These are phyloP conservation scores for Wickerhamiella hasegawae DNA, from an alignment of 805 yeast genomes.

Conservation along the genomic window DNA sequence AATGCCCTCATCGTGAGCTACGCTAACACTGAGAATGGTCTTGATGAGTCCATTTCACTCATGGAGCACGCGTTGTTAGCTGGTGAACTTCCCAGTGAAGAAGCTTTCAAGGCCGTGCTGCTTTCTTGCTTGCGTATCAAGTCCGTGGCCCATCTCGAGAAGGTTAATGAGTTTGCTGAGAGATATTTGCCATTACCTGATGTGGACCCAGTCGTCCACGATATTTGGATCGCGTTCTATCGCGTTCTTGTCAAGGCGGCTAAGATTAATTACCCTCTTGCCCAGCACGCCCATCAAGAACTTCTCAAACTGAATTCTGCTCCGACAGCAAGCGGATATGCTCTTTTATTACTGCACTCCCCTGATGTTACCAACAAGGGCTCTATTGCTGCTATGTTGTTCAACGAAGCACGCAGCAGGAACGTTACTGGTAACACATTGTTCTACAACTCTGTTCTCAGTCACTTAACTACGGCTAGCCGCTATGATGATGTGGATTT, in stretches of 20 bases:
- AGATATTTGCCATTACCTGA: slow-evolving; percentile 6
- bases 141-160: slow-evolving; percentile 1
- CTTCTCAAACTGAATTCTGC: slow-evolving; percentile 16
- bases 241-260: slow-evolving; percentile 17
- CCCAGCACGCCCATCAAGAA: slow-evolving; percentile 15
- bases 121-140: not conserved
- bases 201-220: no score
- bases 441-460: slow-evolving; percentile 21
- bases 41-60: slow-evolving; percentile 9
- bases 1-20: slow-evolving; percentile 8
- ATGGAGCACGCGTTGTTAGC: slow-evolving; percentile 7
- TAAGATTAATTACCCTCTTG: slow-evolving; percentile 13
- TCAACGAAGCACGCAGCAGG: slow-evolving; percentile 18
- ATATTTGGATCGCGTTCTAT: slow-evolving; percentile 16
- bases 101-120: slow-evolving; percentile 6
- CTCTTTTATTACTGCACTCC: slow-evolving; percentile 14
- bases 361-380: not conserved
- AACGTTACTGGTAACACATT: slow-evolving; percentile 20
- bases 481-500: slow-evolving; percentile 19
- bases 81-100: slow-evolving; percentile 2
- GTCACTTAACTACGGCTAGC: slow-evolving; percentile 7
- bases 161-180: slow-evolving; percentile 7
- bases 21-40: slow-evolving; percentile 10
- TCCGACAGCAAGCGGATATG: slow-evolving; percentile 24
- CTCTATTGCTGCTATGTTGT: slow-evolving; percentile 18